These are phyloP conservation scores for Smallanthus sonchifolius DNA, from an alignment of 129 eudicot genomes.

Conservation along the genomic window DNA sequence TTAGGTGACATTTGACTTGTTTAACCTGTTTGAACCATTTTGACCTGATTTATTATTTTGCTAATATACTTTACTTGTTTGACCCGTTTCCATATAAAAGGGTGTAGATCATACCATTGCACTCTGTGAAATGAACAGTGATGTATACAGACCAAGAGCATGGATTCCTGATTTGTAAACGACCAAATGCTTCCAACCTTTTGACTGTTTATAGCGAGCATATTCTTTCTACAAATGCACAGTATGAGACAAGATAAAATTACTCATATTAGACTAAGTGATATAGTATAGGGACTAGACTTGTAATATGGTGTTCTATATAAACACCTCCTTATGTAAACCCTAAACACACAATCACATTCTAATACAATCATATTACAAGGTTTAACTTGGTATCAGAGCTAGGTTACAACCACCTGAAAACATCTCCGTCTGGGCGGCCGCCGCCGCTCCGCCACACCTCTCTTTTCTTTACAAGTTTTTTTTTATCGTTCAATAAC, in stretches of 20 bases:
- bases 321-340: too few species aligned
- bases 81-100: background rate
- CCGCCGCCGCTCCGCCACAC: too few species aligned
- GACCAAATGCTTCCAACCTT: constrained; percentile 64
- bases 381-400: too few species aligned
- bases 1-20: background rate
- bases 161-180: constrained; percentile 84
- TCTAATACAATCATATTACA: too few species aligned
- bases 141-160: constrained; percentile 86
- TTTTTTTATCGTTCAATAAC: too few species aligned
- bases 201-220: constrained; percentile 59
- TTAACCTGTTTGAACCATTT: background rate
- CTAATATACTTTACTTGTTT: background rate
- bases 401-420: too few species aligned
- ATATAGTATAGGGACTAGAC: too few species aligned
- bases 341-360: too few species aligned
- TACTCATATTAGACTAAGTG: too few species aligned
- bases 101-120: constrained; percentile 52
- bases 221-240: constrained; percentile 60
- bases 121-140: constrained; percentile 61
- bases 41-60: background rate
- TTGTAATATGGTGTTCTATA: too few species aligned
- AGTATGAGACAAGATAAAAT: constrained; percentile 8
- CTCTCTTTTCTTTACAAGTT: too few species aligned
- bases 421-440: too few species aligned